Conservation (phyloP, 257 asterid species). For the Eucommia ulmoides region DNA sequence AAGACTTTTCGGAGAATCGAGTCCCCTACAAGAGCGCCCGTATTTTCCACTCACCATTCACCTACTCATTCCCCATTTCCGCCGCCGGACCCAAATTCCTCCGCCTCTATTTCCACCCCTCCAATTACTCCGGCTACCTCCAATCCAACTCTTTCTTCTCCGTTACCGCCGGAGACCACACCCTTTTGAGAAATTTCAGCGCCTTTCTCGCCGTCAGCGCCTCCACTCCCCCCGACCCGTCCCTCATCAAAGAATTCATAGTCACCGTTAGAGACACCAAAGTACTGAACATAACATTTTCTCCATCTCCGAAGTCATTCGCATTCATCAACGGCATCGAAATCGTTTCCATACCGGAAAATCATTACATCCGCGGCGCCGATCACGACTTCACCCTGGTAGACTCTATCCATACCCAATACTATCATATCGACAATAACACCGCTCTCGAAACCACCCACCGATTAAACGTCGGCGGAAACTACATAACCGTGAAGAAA, state of each 20-base stretch:
- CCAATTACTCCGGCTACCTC: conserved; percentile 14
- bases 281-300: conserved; percentile 23
- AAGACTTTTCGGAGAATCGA: conserved; percentile 6
- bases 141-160: conserved; percentile 16
- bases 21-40: conserved; percentile 37
- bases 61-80: conserved; percentile 30
- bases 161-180: conserved; percentile 24
- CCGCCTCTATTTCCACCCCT: conserved; percentile 43
- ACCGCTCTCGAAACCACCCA: conserved; percentile 32
- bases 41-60: conserved; percentile 22
- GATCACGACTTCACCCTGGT: neutral
- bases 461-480: conserved; percentile 45
- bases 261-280: conserved; percentile 21
- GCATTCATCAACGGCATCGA: conserved; percentile 60
- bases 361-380: conserved; percentile 34
- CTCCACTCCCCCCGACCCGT: neutral
- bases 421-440: conserved; percentile 3
- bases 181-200: conserved; percentile 33
- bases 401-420: neutral
- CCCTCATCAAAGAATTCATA: conserved; percentile 20
- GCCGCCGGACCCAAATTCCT: conserved; percentile 32
- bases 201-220: conserved; percentile 10
- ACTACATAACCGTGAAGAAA: neutral
- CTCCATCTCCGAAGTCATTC: conserved; percentile 22
- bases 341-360: conserved; percentile 33